Conservation (phyloP, 768 basidiomycete species). For the Trametes gibbosa region DNA sequence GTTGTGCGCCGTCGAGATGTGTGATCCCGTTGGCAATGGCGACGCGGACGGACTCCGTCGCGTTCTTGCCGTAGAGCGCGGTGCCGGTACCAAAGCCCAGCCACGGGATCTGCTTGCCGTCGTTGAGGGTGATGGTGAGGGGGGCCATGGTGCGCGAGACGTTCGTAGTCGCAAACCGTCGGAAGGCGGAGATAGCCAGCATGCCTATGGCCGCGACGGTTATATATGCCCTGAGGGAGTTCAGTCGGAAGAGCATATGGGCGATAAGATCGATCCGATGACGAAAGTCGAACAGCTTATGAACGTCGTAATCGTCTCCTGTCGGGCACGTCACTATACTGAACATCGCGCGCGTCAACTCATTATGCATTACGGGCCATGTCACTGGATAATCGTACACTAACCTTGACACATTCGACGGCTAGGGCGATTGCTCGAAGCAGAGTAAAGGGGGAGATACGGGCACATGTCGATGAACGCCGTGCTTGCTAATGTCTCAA, state of each 20-base stretch:
- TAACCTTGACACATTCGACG: not conserved
- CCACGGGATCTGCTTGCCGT: conserved; percentile 36
- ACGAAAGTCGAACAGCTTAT: not conserved
- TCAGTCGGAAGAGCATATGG: conserved; percentile 5
- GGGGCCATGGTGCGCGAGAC: conserved; percentile 23
- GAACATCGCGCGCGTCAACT: not conserved
- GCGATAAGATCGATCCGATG: conserved; percentile 10
- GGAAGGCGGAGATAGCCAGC: conserved; percentile 10
- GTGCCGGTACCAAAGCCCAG: conserved; percentile 41
- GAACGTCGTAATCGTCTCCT: not conserved
- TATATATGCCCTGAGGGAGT: conserved; percentile 21
- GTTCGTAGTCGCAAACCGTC: conserved; percentile 4
- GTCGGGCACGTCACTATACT: not conserved
- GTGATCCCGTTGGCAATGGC: conserved; percentile 37
- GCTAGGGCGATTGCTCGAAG: not conserved
- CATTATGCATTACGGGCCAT: not conserved
- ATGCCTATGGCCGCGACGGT: conserved; percentile 12
- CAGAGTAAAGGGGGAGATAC: not conserved
- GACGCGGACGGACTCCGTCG: conserved; percentile 22
- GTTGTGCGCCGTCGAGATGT: conserved; percentile 40
- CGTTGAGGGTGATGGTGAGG: conserved; percentile 34
- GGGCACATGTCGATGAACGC: no score
- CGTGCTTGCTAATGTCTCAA: not conserved
- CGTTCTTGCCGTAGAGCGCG: conserved; percentile 31
- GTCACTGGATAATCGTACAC: not conserved